Base-by-base conservation (phyloP, 495 filamentous ascomycete genomes). In the Penicillium arizonense region DNA sequence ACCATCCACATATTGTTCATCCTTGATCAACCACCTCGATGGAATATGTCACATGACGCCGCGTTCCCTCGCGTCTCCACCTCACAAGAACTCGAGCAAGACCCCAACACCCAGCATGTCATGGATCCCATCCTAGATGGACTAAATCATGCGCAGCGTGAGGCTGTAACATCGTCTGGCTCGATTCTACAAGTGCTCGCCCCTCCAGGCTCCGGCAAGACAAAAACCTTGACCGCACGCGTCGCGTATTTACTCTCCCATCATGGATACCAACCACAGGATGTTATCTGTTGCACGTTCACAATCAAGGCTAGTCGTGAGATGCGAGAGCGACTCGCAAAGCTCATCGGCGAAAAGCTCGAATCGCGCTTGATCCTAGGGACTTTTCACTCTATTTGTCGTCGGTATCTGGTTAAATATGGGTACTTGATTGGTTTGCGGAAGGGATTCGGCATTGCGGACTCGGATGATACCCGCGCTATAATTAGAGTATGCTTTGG, bases 261-360 rank as follows among this genome's bases (percentile, higher is more conserved):
- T 57, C 74, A 88, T 56, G 82, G 85, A 28, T 84, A 90, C 60
- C 83, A 83, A 37, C 92, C 95, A 58, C 87, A 90, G 76, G 94
- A 97, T 77, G 83, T 99, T 64, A 86, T 99, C 39, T 95, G 96
- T 50, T 93, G 93, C 53, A 99, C 95, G 1, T 99, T 99, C 65
- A 99, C 95, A 3, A 89, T 96, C 66, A 99, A 97, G 68, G 94
- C 94, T 4, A 89, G 94, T 14, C 84, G 88, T 14, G 95, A 99
- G 71, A 99, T 99, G 95, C 90, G 90, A 53, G 83, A 90, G 61
- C 82, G 95, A 21, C 85, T 99, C 32, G 83, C 85, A 0, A 84
- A 82, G 52, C 76, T 94, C 11, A 77, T 97, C 16, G 91, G 91
- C 3, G 82, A 89, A 58, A 87, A 84, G 2, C 69, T 87, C 24